Evolutionary conservation across 495 filamentous ascomycete species (phyloP).

Genomic region (Tetracladium setigerum): DNA sequence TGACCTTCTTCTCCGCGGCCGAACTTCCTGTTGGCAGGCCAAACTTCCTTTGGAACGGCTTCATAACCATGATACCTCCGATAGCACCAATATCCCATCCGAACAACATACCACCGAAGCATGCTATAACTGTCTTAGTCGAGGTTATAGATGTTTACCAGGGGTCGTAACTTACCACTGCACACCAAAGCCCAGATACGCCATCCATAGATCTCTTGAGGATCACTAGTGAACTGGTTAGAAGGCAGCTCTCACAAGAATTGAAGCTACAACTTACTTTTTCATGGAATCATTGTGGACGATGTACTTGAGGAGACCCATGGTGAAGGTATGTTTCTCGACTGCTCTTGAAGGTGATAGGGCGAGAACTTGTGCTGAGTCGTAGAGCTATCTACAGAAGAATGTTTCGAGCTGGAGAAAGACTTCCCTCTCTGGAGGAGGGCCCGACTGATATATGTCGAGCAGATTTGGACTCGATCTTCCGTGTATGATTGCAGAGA

Average conservation of each 20-base stretch:
- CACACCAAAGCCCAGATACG: slow-evolving; percentile 61
- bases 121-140: slow-evolving; percentile 36
- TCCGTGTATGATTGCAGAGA: no score
- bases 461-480: no score
- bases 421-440: no score
- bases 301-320: slow-evolving; percentile 50
- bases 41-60: slow-evolving; percentile 34
- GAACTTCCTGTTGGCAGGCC: neutral
- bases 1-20: slow-evolving; percentile 23
- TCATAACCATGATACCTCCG: slow-evolving; percentile 51
- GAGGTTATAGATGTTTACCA: neutral
- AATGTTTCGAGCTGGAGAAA: no score
- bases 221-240: slow-evolving; percentile 34
- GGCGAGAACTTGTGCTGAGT: no score
- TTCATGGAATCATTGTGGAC: slow-evolving; percentile 77
- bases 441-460: no score
- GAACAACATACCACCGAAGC: slow-evolving; percentile 72
- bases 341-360: no score
- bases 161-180: slow-evolving; percentile 41
- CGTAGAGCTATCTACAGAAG: no score
- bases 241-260: neutral
- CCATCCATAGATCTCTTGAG: slow-evolving; percentile 68
- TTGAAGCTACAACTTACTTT: slow-evolving; percentile 18
- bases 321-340: slow-evolving; percentile 1
- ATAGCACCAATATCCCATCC: slow-evolving; percentile 61